Conservation (phyloP, 164 flowering plant species). For the Tetracentron sinense region DNA sequence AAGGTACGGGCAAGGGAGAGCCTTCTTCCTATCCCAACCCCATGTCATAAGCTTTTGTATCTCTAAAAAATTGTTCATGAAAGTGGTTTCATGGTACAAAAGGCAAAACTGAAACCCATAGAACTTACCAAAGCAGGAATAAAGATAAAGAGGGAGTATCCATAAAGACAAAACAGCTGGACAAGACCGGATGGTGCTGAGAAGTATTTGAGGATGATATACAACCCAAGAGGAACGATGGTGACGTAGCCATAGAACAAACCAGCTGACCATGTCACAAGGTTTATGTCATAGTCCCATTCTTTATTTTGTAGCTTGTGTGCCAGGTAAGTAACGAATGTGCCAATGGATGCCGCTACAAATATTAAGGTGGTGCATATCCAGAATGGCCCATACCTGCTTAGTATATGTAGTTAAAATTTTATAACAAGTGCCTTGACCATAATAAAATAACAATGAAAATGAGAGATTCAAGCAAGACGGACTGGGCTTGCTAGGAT, state of each 20-base stretch:
- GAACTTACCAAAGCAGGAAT: conserved; percentile 87
- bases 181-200: conserved; percentile 92
- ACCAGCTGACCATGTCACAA: conserved; percentile 98
- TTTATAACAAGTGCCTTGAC: not conserved
- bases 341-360: conserved; percentile 96
- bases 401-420: conserved; percentile 1
- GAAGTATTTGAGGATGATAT: conserved; percentile 85
- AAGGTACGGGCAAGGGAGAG: no score
- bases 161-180: conserved; percentile 87
- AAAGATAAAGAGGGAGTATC: conserved; percentile 92
- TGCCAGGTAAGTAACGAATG: conserved; percentile 88
- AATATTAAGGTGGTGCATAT: conserved; percentile 92
- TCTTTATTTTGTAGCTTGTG: conserved; percentile 85
- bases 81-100: not conserved
- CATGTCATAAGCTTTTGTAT: no score
- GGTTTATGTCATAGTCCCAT: conserved; percentile 91
- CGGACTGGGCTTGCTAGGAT: no score
- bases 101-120: not conserved
- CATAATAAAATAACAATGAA: not conserved
- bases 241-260: conserved; percentile 92
- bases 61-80: not conserved
- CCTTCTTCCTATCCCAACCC: no score
- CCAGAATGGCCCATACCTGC: conserved; percentile 99
- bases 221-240: conserved; percentile 77
- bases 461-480: no score